Evolutionary conservation across 1,284 basidiomycete species (phyloP).

Genomic region (Cutaneotrichosporon dermatis): DNA sequence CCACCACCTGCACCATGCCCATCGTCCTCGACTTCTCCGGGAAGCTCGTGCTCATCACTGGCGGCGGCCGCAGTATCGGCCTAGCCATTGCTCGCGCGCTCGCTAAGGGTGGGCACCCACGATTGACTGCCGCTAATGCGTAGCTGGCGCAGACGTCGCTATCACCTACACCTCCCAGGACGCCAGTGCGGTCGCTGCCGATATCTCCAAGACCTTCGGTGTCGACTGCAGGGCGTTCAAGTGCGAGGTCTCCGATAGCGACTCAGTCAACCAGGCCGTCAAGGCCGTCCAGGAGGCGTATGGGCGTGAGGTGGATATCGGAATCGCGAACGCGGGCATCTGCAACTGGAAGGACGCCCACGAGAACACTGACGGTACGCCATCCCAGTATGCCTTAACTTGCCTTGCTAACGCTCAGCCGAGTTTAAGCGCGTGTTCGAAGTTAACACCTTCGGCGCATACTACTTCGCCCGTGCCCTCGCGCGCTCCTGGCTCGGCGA

Average conservation of each 20-base stretch:
- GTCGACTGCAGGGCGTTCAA: conserved; percentile 26
- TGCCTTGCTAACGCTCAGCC: background rate
- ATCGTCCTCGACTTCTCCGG: conserved; percentile 27
- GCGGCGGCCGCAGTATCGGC: conserved; percentile 35
- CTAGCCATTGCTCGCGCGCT: conserved; percentile 31
- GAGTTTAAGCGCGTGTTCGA: conserved; percentile 37
- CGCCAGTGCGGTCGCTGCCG: conserved; percentile 11
- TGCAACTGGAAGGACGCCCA: conserved; percentile 40
- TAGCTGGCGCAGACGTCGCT: conserved; percentile 37
- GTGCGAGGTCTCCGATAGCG: conserved; percentile 33
- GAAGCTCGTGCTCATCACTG: conserved; percentile 35
- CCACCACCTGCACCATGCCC: conserved; percentile 3
- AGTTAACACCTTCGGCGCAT: conserved; percentile 43
- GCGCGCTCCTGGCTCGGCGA: conserved; percentile 40
- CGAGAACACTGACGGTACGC: conserved; percentile 36
- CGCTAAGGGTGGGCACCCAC: background rate
- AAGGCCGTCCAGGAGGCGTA: conserved; percentile 3
- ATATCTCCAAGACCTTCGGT: conserved; percentile 16
- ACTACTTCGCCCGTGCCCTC: conserved; percentile 42
- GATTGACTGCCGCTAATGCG: background rate
- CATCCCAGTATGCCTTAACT: background rate
- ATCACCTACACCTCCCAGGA: conserved; percentile 46
- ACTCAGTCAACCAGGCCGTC: conserved; percentile 27
- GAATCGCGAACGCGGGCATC: conserved; percentile 40
- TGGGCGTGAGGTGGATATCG: conserved; percentile 13